Evolutionary conservation across 768 basidiomycete species (phyloP).

Genomic region (Hortiboletus flavorubellus): DNA sequence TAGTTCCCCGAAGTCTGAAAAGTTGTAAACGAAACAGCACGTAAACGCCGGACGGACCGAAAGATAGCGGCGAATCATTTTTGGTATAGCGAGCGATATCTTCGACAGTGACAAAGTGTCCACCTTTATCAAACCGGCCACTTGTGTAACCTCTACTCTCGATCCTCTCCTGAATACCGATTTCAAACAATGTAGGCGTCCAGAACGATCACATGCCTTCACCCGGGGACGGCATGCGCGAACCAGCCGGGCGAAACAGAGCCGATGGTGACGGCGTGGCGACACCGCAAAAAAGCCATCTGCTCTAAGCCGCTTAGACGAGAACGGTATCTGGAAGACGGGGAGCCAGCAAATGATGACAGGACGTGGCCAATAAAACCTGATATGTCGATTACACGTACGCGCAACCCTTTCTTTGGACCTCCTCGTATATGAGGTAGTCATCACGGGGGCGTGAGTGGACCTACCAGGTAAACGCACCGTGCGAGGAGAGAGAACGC

Average conservation of each 20-base stretch:
- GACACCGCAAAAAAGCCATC: neutral
- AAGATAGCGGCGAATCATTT: neutral
- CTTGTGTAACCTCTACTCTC: neutral
- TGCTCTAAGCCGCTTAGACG: neutral
- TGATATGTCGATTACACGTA: neutral
- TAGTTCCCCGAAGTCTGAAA: slow-evolving; percentile 1
- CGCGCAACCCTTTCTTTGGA: too few relatives aligned
- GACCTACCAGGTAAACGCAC: neutral
- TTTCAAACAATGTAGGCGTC: neutral
- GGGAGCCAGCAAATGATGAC: neutral
- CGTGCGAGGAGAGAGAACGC: neutral
- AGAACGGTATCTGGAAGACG: neutral
- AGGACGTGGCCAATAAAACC: slow-evolving; percentile 1
- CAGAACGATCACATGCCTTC: neutral
- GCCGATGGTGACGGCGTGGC: slow-evolving; percentile 2
- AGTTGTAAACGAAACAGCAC: neutral
- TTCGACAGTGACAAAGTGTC: neutral
- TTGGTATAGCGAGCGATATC: neutral
- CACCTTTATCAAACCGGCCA: neutral
- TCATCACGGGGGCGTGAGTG: neutral
- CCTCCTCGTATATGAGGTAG: neutral
- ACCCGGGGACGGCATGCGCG: slow-evolving; percentile 1
- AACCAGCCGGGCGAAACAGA: neutral
- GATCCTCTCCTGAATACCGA: neutral
- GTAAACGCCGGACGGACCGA: neutral